phyloP scores from a whole-genome alignment of 768 basidiomycete species.

The Pulveroboletus sp. region DNA sequence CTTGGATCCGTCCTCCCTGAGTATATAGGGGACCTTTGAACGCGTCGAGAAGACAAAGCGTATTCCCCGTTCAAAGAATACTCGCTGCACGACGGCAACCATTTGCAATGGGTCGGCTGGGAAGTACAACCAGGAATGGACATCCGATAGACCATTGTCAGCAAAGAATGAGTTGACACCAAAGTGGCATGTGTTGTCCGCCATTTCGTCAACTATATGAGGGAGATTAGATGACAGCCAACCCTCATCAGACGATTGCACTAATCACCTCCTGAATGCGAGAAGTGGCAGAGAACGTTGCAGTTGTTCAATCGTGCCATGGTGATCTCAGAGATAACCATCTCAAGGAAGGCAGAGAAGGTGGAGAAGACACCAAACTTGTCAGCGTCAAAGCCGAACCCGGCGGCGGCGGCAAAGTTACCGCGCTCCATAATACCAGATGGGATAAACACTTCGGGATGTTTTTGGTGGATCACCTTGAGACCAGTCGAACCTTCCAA shows the following conservation, averaged over 20 bases:
- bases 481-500: slow-evolving; percentile 87
- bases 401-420: slow-evolving; percentile 80
- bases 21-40: slow-evolving; percentile 83
- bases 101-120: slow-evolving; percentile 82
- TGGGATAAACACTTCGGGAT: slow-evolving; percentile 80
- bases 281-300: slow-evolving; percentile 86
- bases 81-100: slow-evolving; percentile 65
- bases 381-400: slow-evolving; percentile 77
- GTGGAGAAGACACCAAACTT: slow-evolving; percentile 89
- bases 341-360: slow-evolving; percentile 89
- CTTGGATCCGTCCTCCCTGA: slow-evolving; percentile 66
- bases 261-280: slow-evolving; percentile 71
- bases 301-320: slow-evolving; percentile 91
- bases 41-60: slow-evolving; percentile 89
- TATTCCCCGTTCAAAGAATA: slow-evolving; percentile 79
- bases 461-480: slow-evolving; percentile 84
- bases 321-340: slow-evolving; percentile 83
- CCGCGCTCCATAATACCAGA: slow-evolving; percentile 88
- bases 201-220: slow-evolving; percentile 61
- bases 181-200: slow-evolving; percentile 58
- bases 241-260: not conserved
- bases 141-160: slow-evolving; percentile 81
- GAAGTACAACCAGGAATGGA: slow-evolving; percentile 80
- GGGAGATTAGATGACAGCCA: not conserved
- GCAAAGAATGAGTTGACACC: slow-evolving; percentile 85